Conservation (phyloP, 169 alveolate genomes). For the Plasmodium falciparum region DNA sequence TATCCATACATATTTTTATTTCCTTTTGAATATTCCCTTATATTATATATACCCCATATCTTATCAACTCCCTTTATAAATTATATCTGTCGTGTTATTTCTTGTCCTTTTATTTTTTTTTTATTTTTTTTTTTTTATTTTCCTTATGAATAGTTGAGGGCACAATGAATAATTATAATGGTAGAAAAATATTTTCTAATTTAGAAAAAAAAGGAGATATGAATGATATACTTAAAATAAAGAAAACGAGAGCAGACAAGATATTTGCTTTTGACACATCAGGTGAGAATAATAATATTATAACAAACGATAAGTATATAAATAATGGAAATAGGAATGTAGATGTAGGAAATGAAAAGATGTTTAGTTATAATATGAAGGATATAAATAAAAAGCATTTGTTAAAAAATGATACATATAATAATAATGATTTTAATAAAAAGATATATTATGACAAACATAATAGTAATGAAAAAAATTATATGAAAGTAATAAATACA, state of each 20-base stretch:
- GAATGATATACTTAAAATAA: constrained; percentile 35
- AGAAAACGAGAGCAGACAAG: constrained; percentile 27
- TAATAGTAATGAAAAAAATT: constrained; percentile 51
- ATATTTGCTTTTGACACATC: constrained; percentile 4
- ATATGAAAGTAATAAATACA: constrained; percentile 13
- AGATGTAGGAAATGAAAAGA: constrained; percentile 34
- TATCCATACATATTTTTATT: background rate
- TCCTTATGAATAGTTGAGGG: constrained; percentile 2
- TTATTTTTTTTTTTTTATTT: too few species aligned
- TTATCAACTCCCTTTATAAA: too few species aligned
- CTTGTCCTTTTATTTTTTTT: background rate
- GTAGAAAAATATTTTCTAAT: background rate
- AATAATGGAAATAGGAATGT: constrained; percentile 30
- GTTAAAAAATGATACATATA: constrained; percentile 29
- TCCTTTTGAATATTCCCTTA: background rate
- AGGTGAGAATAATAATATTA: background rate
- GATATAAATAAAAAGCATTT: constrained; percentile 21
- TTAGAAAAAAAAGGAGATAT: constrained; percentile 31
- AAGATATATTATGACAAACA: constrained; percentile 53
- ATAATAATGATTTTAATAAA: constrained; percentile 41
- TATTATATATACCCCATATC: too few species aligned
- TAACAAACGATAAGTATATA: constrained; percentile 6
- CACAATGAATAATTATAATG: constrained; percentile 45
- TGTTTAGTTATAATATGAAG: constrained; percentile 33
- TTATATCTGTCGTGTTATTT: too few species aligned